Evolutionary conservation across 1,284 basidiomycete genomes (phyloP), one percentile per base, ranked within the genome.

Genomic region (Moniliophthora roreri): DNA sequence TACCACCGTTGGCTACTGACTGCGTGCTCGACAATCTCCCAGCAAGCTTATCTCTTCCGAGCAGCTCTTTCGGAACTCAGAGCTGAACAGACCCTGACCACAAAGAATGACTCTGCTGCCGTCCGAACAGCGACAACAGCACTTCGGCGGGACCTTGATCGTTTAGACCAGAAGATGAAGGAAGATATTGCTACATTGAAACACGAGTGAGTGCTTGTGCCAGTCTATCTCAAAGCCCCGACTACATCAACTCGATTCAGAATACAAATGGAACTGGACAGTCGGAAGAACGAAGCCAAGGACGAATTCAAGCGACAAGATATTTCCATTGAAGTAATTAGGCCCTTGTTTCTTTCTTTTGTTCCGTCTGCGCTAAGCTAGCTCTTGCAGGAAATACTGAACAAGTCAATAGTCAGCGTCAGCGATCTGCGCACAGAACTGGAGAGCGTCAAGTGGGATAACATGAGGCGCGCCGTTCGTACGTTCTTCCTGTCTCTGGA

Each of bases 41-140:
- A 96, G 93, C 90, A 96, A 84, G 93, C 94, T 10, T 99, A 99
- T 69, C 78, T 98, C 23, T 98, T 98, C 71, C 85, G 88, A 50
- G 96, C 97, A 9, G 97, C 96, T 0, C 70, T 99, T 23, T 91
- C 92, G 0, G 95, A 99, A 69, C 76, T 98, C 39, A 83, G 94
- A 15, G 90, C 93, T 4, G 96, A 98, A 64, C 82, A 93, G 38
- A 86, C 88, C 8, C 84, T 95, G 58, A 84, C 85, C 52, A 88
- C 91, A 2, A 83, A 91, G 52, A 96, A 93, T 63, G 95, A 97
- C 64, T 88, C 85, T 15, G 84, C 93, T 15, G 79, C 89, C 4
- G 80, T 98, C 58, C 81, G 87, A 20, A 80, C 91, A 1, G 78
- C 91, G 49, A 87, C 89, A 1, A 76, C 84, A 11, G 82, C 89